phyloP scores from a whole-genome alignment of 768 basidiomycete species.

The Tylopilus vinaceipallidus region DNA sequence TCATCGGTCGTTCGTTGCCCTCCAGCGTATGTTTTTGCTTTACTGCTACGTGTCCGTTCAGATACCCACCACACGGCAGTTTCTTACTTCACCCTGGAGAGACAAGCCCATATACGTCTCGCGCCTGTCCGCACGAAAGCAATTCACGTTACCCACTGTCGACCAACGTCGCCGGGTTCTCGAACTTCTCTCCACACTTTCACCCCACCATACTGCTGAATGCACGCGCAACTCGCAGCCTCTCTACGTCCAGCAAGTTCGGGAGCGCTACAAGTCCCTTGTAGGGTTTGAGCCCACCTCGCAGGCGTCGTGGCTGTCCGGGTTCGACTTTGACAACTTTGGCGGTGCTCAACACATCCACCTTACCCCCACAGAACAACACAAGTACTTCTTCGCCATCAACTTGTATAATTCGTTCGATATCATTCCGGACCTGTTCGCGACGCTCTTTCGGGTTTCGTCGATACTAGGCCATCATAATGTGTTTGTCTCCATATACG shows the following conservation, averaged over 20 bases:
- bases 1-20: conserved; percentile 52
- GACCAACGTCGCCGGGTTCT: conserved; percentile 86
- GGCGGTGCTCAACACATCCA: conserved; percentile 40
- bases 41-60: neutral
- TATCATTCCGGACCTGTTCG: conserved; percentile 95
- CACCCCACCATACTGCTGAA: conserved; percentile 90
- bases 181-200: conserved; percentile 80
- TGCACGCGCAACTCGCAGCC: conserved; percentile 85
- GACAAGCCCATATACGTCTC: conserved; percentile 47
- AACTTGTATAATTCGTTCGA: conserved; percentile 99
- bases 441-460: conserved; percentile 91
- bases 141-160: conserved; percentile 71
- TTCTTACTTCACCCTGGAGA: conserved; percentile 46
- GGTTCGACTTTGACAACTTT: conserved; percentile 45
- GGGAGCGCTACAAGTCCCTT: conserved; percentile 81
- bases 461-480: conserved; percentile 95
- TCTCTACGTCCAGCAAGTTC: conserved; percentile 80
- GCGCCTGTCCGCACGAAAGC: conserved; percentile 55
- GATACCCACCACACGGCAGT: conserved; percentile 5
- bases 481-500: conserved; percentile 97
- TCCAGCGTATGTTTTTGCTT: conserved; percentile 25
- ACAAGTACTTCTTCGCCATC: conserved; percentile 99
- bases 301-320: conserved; percentile 58
- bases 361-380: conserved; percentile 51
- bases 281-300: conserved; percentile 71